Evolutionary conservation across 2,329 filamentous ascomycete genomes (phyloP).

Genomic region (Raffaelea ambrosiae): DNA sequence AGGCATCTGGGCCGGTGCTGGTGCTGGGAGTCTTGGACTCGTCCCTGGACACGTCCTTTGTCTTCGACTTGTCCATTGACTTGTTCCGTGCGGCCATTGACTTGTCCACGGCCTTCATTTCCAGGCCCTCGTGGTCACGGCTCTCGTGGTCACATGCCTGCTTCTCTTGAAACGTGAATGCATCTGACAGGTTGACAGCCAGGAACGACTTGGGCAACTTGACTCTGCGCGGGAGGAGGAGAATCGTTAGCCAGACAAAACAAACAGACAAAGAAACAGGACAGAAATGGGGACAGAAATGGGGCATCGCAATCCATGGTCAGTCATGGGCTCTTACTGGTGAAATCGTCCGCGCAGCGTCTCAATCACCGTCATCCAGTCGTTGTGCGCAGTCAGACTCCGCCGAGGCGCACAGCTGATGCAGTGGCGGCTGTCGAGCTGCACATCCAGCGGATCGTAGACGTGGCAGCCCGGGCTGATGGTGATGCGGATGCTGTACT

Average conservation of each 20-base stretch:
- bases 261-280: conserved; percentile 5
- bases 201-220: conserved; percentile 59
- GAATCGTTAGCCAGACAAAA: not conserved
- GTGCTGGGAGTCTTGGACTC: not conserved
- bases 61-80: not conserved
- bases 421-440: conserved; percentile 91
- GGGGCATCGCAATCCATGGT: no score
- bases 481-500: conserved; percentile 93
- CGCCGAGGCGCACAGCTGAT: conserved; percentile 89
- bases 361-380: conserved; percentile 97
- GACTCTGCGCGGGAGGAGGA: conserved; percentile 32
- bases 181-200: conserved; percentile 55
- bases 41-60: not conserved
- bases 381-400: conserved; percentile 79
- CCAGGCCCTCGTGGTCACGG: conserved; percentile 32
- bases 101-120: conserved; percentile 30
- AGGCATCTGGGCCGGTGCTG: not conserved
- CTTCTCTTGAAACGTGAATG: conserved; percentile 52
- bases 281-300: conserved; percentile 4
- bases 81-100: not conserved
- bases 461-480: conserved; percentile 95
- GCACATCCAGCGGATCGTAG: conserved; percentile 91
- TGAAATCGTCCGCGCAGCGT: conserved; percentile 92
- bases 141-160: conserved; percentile 33
- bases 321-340: conserved; percentile 53